Conservation (phyloP, 202 grass and related monocot species). For the Cymbopogon flexuosus region DNA sequence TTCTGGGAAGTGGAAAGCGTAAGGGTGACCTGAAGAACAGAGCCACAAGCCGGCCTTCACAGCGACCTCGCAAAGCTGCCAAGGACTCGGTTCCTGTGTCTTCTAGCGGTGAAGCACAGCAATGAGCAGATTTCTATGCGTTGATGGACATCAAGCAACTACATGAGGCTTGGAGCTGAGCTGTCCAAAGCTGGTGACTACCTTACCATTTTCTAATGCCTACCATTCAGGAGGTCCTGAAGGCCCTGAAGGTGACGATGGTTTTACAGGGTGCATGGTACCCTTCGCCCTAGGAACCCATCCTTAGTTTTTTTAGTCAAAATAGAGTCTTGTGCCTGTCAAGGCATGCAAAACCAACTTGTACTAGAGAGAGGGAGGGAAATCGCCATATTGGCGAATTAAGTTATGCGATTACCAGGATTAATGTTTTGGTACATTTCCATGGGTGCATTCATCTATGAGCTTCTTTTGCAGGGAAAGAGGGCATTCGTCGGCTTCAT, state of each 20-base stretch:
- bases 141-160: constrained; percentile 15
- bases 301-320: constrained; percentile 24
- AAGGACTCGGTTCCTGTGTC: background rate
- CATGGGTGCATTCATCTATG: background rate
- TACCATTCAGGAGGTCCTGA: background rate
- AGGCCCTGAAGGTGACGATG: background rate
- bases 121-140: background rate
- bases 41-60: constrained; percentile 25
- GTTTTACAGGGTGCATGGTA: constrained; percentile 5
- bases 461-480: background rate
- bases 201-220: constrained; percentile 16
- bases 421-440: background rate
- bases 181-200: background rate
- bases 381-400: constrained; percentile 28
- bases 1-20: constrained; percentile 59
- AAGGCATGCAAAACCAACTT: constrained; percentile 21
- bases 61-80: constrained; percentile 34
- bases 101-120: constrained; percentile 7
- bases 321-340: background rate
- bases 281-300: background rate
- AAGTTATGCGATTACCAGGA: background rate
- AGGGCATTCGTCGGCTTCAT: background rate
- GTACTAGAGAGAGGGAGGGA: background rate
- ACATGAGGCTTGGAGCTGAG: constrained; percentile 3
- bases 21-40: constrained; percentile 39